A percentile compares a stretch with the other conserved stretches of the same genome.
Evolutionary conservation across 2,329 filamentous ascomycete genomes (phyloP).

Genomic region (Aspergillus floridensis): DNA sequence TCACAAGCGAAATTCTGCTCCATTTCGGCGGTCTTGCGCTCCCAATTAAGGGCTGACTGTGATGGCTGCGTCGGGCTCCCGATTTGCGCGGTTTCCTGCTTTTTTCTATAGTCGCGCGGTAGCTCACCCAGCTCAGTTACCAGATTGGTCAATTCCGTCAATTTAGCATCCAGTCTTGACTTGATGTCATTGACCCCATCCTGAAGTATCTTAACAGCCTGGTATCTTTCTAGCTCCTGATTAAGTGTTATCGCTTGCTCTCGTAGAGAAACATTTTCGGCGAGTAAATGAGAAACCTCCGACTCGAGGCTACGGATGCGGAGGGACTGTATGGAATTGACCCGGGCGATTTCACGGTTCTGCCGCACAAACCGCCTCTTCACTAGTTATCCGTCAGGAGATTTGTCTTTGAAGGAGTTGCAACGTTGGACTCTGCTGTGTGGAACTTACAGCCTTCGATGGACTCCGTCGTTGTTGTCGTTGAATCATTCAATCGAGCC

Average conservation of each 20-base stretch:
- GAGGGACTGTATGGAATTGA: constrained; percentile 63
- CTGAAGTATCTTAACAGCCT: constrained; percentile 43
- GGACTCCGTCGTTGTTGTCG: constrained; percentile 45
- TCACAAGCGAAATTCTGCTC: constrained; percentile 22
- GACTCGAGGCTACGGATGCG: constrained; percentile 62
- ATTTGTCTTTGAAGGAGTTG: no score
- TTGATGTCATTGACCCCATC: constrained; percentile 54
- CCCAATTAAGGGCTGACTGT: constrained; percentile 10
- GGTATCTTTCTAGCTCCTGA: constrained; percentile 51
- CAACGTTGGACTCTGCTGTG: background rate
- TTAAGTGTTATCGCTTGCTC: constrained; percentile 59
- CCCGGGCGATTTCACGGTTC: constrained; percentile 64
- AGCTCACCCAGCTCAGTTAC: constrained; percentile 54
- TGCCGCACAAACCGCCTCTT: constrained; percentile 64
- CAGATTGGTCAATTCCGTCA: constrained; percentile 54
- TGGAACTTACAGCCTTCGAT: constrained; percentile 46
- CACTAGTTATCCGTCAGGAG: constrained; percentile 40
- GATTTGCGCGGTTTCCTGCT: constrained; percentile 14
- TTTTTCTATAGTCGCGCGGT: constrained; percentile 31
- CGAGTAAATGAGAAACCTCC: constrained; percentile 59
- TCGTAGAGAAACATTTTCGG: constrained; percentile 59
- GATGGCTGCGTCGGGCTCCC: constrained; percentile 9
- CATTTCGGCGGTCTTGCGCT: constrained; percentile 14
- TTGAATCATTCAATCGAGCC: constrained; percentile 51
- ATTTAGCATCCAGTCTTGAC: constrained; percentile 54